Conservation (phyloP, 2,329 filamentous ascomycete genomes). For the Catunica adiposa region DNA sequence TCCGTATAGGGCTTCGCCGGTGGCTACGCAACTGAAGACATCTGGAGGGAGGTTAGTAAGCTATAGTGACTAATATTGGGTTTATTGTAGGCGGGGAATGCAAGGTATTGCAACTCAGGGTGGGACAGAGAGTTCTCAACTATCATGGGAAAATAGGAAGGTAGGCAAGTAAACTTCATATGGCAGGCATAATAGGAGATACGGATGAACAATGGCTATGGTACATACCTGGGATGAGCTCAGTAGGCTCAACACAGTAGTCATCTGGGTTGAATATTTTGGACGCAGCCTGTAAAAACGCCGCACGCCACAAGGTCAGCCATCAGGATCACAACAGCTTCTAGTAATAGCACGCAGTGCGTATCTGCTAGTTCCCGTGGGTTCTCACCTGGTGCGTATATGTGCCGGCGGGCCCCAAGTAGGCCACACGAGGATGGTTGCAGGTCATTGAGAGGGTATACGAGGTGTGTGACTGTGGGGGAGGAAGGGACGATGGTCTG, state of each 20-base stretch:
- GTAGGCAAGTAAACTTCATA: too few species aligned
- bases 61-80: background rate
- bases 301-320: background rate
- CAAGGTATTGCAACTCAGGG: background rate
- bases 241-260: slow-evolving; percentile 33
- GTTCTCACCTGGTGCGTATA: slow-evolving; percentile 34
- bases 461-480: background rate
- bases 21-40: slow-evolving; percentile 65
- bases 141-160: background rate
- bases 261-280: slow-evolving; percentile 31
- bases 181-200: too few species aligned
- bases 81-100: background rate
- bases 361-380: slow-evolving; percentile 6
- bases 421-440: slow-evolving; percentile 27
- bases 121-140: too few species aligned
- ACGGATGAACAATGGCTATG: too few species aligned
- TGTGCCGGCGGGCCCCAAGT: slow-evolving; percentile 32
- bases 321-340: slow-evolving; percentile 12
- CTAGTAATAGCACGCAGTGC: background rate
- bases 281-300: slow-evolving; percentile 25
- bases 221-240: slow-evolving; percentile 32
- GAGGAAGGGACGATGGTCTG: too few species aligned
- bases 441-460: slow-evolving; percentile 17
- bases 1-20: slow-evolving; percentile 46
- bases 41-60: slow-evolving; percentile 30